Conservation (phyloP, 2,329 filamentous ascomycete genomes). For the Xylariaceae sp. region DNA sequence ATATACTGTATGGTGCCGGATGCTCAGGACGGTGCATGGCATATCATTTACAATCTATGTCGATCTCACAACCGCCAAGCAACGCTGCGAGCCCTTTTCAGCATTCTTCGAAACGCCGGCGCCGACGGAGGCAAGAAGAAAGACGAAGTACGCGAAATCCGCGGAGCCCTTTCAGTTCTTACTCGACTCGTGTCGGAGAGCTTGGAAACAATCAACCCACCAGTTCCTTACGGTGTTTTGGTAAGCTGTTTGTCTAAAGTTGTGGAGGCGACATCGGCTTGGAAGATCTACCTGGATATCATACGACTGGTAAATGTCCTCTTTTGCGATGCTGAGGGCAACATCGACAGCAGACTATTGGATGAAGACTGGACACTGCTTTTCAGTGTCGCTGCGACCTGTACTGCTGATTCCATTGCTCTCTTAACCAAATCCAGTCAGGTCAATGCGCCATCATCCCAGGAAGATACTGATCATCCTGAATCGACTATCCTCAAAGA, state of each 20-base stretch:
- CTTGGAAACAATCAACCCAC: conserved; percentile 54
- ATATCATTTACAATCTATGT: conserved; percentile 63
- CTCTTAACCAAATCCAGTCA: conserved; percentile 22
- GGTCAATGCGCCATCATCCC: conserved; percentile 20
- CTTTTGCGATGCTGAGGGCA: conserved; percentile 48
- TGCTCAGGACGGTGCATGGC: conserved; percentile 62
- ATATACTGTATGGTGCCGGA: conserved; percentile 61
- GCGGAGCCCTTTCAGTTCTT: conserved; percentile 58
- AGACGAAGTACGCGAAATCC: conserved; percentile 51
- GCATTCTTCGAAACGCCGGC: conserved; percentile 51
- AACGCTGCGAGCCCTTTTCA: conserved; percentile 60
- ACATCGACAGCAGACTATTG: conserved; percentile 50
- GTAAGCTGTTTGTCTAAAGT: conserved; percentile 53
- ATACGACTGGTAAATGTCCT: conserved; percentile 51
- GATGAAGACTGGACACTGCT: conserved; percentile 63
- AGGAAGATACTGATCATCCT: conserved; percentile 32
- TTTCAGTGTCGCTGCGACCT: conserved; percentile 54
- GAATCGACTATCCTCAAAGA: conserved; percentile 41
- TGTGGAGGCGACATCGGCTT: conserved; percentile 40
- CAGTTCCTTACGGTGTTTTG: conserved; percentile 53
- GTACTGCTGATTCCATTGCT: conserved; percentile 37
- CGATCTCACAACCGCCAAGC: conserved; percentile 68
- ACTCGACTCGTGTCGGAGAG: conserved; percentile 58
- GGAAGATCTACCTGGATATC: conserved; percentile 43
- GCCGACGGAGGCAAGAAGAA: conserved; percentile 44